Evolutionary conservation across 2,329 filamentous ascomycete species (phyloP).

Genomic region (Coniochaeta sp.): DNA sequence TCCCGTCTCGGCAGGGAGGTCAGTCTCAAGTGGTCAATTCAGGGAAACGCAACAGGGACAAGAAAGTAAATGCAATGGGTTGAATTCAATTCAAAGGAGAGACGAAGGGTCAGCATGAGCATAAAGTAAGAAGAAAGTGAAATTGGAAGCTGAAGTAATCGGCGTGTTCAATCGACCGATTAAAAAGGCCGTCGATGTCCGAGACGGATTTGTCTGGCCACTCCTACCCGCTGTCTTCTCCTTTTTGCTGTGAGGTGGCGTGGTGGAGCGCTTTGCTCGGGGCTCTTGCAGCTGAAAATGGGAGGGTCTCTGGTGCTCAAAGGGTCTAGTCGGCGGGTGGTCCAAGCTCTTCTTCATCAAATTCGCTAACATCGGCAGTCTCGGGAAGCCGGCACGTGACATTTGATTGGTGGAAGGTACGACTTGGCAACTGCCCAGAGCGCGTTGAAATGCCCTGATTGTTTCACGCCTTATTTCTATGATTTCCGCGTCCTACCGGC

Average conservation of each 20-base stretch:
- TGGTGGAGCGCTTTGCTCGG: neutral
- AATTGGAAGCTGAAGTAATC: neutral
- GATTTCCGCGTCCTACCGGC: too few species aligned
- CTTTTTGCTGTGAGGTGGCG: neutral
- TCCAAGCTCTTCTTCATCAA: neutral
- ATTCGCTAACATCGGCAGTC: neutral
- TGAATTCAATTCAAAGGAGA: too few species aligned
- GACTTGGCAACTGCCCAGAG: neutral
- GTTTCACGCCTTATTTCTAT: too few species aligned
- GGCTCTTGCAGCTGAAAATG: neutral
- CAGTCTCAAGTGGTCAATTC: too few species aligned
- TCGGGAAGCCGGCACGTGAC: neutral
- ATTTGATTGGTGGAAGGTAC: neutral
- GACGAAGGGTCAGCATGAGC: neutral
- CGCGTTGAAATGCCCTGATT: too few species aligned
- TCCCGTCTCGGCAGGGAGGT: too few species aligned
- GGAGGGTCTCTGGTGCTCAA: neutral
- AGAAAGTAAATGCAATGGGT: too few species aligned
- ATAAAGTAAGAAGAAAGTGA: neutral
- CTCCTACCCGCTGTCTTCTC: neutral
- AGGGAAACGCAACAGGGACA: too few species aligned
- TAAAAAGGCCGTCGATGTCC: neutral
- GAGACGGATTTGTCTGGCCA: conserved; percentile 1
- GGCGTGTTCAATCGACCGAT: neutral
- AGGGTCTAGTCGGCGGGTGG: neutral